Base-by-base conservation (phyloP, 805 yeast genomes). In the Candida michaelii region DNA sequence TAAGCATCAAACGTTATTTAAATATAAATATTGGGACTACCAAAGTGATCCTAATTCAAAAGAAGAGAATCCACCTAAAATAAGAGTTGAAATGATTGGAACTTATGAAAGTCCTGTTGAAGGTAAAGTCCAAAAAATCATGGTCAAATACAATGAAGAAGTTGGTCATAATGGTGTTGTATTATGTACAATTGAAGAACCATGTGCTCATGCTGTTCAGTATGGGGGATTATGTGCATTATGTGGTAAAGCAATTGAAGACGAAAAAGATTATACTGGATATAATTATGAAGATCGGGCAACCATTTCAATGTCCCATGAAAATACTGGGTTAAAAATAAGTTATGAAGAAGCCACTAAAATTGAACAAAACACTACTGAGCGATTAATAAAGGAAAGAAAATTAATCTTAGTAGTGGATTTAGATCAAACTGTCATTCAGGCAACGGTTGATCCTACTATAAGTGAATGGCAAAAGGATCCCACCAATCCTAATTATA, bases 391-490 rank as follows among this genome's bases (percentile, higher is more conserved):
- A 5, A 60, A 70, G 12, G 85, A 80, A 40, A 69, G 75, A 45
- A 88, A 87, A 60, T 71, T 93, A 48, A 89, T 93, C 23, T 71
- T 93, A 43, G 98, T 93, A 21, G 99, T 93, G 4, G 99, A 93
- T 71, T 73, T 93, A 49, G 99, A 93, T 66, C 99, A 93, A 62
- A 93, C 99, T 0, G 95, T 93, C 4, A 91, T 93, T 24, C 99
- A 93, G 58, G 96, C 97, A 31, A 91, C 97, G 4, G 97, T 91
- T 13, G 99, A 93, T 60, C 97, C 97, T 0, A 89, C 97, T 0
- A 95, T 93, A 23, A 93, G 93, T 0, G 96, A 88, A 56, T 93
- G 99, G 99, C 89, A 86, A 74, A 74, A 75, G 39, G 97, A 93
- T 55, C 83, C 89, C 3, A 62, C 72, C 4, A 87, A 88, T 53